Evolutionary conservation across 441 rosid genomes (phyloP).

Genomic region (Gossypium davidsonii): DNA sequence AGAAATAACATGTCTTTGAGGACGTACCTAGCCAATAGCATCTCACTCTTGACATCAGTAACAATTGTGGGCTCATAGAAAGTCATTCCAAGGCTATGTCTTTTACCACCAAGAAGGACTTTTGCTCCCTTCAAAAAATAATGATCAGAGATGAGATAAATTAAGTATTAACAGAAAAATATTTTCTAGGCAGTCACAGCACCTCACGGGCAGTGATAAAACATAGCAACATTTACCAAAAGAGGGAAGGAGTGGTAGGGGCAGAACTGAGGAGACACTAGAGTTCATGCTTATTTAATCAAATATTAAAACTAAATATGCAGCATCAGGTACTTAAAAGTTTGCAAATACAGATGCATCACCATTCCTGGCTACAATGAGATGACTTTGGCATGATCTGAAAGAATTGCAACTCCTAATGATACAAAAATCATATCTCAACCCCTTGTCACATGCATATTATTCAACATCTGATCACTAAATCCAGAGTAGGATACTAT

Average conservation of each 20-base stretch:
- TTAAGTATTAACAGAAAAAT: conserved; percentile 1
- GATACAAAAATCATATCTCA: not conserved
- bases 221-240: not conserved
- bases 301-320: not conserved
- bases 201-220: not conserved
- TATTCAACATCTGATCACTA: not conserved
- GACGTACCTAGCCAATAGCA: conserved; percentile 72
- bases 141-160: conserved; percentile 14
- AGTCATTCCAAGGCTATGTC: conserved; percentile 86
- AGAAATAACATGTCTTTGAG: conserved; percentile 6
- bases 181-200: not conserved
- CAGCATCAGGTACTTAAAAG: not conserved
- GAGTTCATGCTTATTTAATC: not conserved
- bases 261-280: not conserved
- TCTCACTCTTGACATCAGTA: conserved; percentile 52
- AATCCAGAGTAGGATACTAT: not conserved
- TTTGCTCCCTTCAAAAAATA: conserved; percentile 74
- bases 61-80: conserved; percentile 94
- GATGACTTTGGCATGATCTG: not conserved
- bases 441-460: not conserved
- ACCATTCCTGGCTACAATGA: not conserved
- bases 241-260: not conserved
- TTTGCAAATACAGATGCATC: not conserved
- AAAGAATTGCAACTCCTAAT: not conserved
- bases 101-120: conserved; percentile 84